phyloP scores from a whole-genome alignment of 2,329 filamentous ascomycete genomes.

The Hypomyces perniciosus region DNA sequence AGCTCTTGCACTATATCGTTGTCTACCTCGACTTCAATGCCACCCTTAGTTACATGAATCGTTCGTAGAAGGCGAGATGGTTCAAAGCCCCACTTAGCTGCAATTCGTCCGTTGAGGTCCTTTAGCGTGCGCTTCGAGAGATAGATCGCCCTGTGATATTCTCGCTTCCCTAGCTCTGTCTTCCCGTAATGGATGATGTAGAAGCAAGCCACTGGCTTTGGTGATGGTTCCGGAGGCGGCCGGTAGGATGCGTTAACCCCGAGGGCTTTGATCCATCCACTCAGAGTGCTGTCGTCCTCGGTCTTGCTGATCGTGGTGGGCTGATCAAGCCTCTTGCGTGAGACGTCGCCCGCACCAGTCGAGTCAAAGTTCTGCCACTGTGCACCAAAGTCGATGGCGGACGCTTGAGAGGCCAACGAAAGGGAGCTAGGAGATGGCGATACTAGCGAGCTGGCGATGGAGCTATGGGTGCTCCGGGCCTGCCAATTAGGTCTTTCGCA shows the following conservation, averaged over 20 bases:
- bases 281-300: constrained; percentile 59
- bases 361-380: constrained; percentile 56
- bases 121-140: constrained; percentile 68
- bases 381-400: constrained; percentile 33
- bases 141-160: constrained; percentile 81
- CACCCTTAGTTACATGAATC: constrained; percentile 65
- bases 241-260: constrained; percentile 84
- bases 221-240: constrained; percentile 64
- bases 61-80: constrained; percentile 63
- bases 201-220: constrained; percentile 79
- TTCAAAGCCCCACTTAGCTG: constrained; percentile 76
- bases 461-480: constrained; percentile 47
- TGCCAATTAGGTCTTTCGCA: constrained; percentile 47
- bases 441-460: constrained; percentile 56
- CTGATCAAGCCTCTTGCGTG: constrained; percentile 45
- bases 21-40: constrained; percentile 79
- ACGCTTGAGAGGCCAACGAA: constrained; percentile 54
- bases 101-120: constrained; percentile 67
- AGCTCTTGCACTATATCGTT: constrained; percentile 82
- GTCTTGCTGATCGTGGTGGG: constrained; percentile 46
- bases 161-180: constrained; percentile 44
- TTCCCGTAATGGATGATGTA: constrained; percentile 61
- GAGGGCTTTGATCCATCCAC: constrained; percentile 83
- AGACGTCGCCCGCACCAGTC: constrained; percentile 43
- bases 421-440: constrained; percentile 62